Evolutionary conservation across 2,329 filamentous ascomycete genomes (phyloP), one percentile per base, ranked within the genome.

Genomic region (Sclerotiophoma versabilis): DNA sequence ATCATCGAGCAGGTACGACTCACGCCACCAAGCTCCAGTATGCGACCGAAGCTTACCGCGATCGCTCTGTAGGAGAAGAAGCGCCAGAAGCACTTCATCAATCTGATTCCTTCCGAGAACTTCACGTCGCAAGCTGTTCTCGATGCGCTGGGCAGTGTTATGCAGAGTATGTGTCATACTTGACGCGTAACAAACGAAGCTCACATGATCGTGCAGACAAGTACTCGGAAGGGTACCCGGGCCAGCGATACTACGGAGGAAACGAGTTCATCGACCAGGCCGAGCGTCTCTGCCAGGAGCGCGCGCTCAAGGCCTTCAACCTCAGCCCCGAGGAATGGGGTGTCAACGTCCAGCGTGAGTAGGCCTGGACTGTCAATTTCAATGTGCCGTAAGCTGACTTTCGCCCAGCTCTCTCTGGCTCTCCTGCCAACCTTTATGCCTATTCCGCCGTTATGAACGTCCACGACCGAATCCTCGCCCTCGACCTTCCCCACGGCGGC

Each of bases 211-310:
- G 22, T 33, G 92, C 74, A 80, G 81, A 99, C 87, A 99, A 99
- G 84, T 99, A 99, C 86, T 97, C 92, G 15, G 95, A 99, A 84
- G 95, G 95, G 64, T 96, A 96, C 79, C 95, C 95, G 66, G 95
- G 95, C 76, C 95, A 95, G 70, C 89, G 95, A 79, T 99, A 99
- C 86, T 99, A 99, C 75, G 95, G 95, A 75, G 95, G 95, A 75
- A 99, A 99, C 83, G 90, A 99, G 84, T 92, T 95, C 85, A 99
- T 99, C 67, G 95, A 99, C 79, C 84, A 91, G 79, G 92, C 97
- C 72, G 95, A 99, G 85, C 85, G 90, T 65, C 89, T 95, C 58
- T 99, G 95, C 86, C 95, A 99, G 83, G 84, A 87, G 77, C 90
- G 95, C 80, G 95, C 95, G 64, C 89, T 99, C 61, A 85, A 91